Evolutionary conservation across 345 rosid genomes (phyloP), one percentile per base, ranked within the genome.

Genomic region (Hibiscus syriacus): DNA sequence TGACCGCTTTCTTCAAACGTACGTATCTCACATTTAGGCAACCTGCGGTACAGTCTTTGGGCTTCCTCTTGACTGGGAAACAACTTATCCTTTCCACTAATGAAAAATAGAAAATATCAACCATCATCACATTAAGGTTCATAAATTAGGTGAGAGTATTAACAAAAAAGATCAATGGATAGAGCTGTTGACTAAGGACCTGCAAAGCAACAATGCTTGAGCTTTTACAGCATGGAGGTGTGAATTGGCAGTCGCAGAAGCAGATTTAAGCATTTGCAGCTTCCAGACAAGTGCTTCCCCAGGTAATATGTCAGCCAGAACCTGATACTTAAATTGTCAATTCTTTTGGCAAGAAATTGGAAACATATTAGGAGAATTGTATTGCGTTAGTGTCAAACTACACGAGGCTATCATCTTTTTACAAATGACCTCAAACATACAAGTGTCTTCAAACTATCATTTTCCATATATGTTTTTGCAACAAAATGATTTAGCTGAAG

Each of bases 241-340:
- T 41, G 87, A 84, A 71, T 77, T 84, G 55, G 84, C 81, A 72
- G 80, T 84, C 72, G 83, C 76, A 55, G 94, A 77, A 77, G 90
- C 90, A 75, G 85, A 76, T 69, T 80, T 76, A 26, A 86, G 85
- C 81, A 90, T 64, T 56, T 77, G 78, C 70, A 93, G 80, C 81
- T 88, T 93, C 98, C 97, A 93, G 3, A 78, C 74, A 76, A 93
- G 82, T 29, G 94, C 84, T 60, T 85, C 86, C 74, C 77, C 85
- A 0, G 94, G 85, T 43, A 86, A 75, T 52, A 86, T 74, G 69
- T 81, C 83, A 69, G 78, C 68, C 52, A n/a, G n/a, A n/a, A n/a
- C n/a, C n/a, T 92, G 87, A 64, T 58, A 76, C 29, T 62, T 54
- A 74, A 59, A 71, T 56, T 30, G 62, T 68, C 64, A 73, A 70